phyloP scores from a whole-genome alignment of 2,329 filamentous ascomycete species.

The Cryphonectria parasitica region DNA sequence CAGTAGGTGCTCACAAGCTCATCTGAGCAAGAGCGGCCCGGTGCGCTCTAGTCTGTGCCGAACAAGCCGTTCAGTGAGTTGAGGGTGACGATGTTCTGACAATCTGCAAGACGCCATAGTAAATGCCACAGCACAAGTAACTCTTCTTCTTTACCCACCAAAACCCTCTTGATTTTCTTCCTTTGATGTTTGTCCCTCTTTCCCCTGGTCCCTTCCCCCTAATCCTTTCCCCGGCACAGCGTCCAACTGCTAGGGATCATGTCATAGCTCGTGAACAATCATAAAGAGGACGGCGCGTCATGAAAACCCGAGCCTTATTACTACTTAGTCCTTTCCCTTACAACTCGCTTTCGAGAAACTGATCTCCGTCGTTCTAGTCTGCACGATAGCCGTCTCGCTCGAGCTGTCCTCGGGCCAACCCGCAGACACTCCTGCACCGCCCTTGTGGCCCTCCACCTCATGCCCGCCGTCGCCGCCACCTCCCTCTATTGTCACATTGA shows the following conservation, averaged over 20 bases:
- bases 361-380: not conserved
- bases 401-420: not conserved
- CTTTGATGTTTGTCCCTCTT: not conserved
- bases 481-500: not conserved
- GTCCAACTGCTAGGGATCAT: not conserved
- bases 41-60: not conserved
- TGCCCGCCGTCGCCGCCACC: not conserved
- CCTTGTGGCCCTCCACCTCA: not conserved
- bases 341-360: not conserved
- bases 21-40: not conserved
- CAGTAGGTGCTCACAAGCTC: not conserved
- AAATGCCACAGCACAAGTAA: no score
- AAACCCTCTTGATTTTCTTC: no score
- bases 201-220: no score
- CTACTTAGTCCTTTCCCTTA: not conserved
- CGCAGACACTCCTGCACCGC: not conserved
- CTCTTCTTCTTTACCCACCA: no score
- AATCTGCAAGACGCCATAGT: no score
- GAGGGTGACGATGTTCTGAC: not conserved
- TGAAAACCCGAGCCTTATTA: not conserved
- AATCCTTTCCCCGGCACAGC: not conserved
- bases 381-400: conserved; percentile 1
- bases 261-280: not conserved
- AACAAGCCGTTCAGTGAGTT: not conserved
- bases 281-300: not conserved